Base-by-base conservation (phyloP, 2,329 filamentous ascomycete species). In the Ascochyta fabae region DNA sequence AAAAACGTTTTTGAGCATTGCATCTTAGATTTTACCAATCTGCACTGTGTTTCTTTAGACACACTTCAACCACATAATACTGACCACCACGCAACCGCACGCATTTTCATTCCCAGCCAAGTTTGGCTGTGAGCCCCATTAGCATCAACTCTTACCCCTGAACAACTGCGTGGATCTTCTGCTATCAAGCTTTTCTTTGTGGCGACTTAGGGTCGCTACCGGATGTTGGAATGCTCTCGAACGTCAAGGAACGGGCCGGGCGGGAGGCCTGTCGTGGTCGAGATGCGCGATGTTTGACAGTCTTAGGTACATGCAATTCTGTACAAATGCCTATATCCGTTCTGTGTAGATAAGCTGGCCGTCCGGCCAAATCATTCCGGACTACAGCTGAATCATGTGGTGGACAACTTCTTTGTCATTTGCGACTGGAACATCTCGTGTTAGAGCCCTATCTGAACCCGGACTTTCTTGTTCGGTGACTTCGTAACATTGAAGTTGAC, bases 261-360 rank as follows among this genome's bases (percentile, higher is more conserved):
- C 53, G 46, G 53, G 53, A 44, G 19, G 52, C 46, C 46, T 50
- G 49, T 46, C 47, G 45, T 26, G 34, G 40, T 48, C 26, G 22
- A 22, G 39, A 24, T 39, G 35, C 29, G 29, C 3, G 36, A 27
- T 7, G 34, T 31, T 34, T n/a, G n/a, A 34, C n/a, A 27, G 29
- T 35, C 34, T 49, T 40, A 49, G 39, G 40, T n/a, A 19, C 19
- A 13, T 13, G 29, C 29, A 31, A 15, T 12, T 10, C 29, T 13
- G 3, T 4, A 12, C 13, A 12, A 13, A 15, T 13, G 2, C 6
- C 10, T 19, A 19, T 19, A 12, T 31, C 3, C 6, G 12, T 31
- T 31, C 12, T 15, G 12, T 15, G 29, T 31, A 31, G 29, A 31
- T 31, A 31, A 31, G 29, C 29, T 13, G 19, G 19, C 19, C 19